Evolutionary conservation across 768 basidiomycete species (phyloP).

Genomic region (Leccinum variicolor): DNA sequence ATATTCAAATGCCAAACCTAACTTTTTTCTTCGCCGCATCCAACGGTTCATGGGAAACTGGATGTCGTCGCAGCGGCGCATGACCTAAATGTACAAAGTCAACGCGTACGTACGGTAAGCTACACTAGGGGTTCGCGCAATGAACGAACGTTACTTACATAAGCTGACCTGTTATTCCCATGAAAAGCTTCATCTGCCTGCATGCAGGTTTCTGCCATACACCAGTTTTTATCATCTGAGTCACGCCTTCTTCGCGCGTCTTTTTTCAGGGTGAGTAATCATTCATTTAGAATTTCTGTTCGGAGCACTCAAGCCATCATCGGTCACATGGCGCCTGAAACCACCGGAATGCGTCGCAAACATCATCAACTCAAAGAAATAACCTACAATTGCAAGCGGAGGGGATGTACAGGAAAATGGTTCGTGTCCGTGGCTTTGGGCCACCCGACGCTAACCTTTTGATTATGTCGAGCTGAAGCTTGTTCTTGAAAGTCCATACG

Average conservation of each 20-base stretch:
- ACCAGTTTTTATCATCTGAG: constrained; percentile 2
- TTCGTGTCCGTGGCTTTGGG: constrained; percentile 5
- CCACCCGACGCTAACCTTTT: not conserved
- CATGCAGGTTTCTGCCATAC: constrained; percentile 2
- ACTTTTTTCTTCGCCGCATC: constrained; percentile 2
- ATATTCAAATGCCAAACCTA: constrained; percentile 4
- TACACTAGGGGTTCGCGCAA: not conserved
- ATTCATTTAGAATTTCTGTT: not conserved
- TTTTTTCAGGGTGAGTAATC: constrained; percentile 10
- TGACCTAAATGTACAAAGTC: not conserved
- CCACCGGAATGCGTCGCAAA: not conserved
- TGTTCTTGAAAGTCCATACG: constrained; percentile 17
- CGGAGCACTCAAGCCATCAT: not conserved
- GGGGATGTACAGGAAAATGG: constrained; percentile 18
- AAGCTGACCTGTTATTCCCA: not conserved
- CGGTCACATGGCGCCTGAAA: not conserved
- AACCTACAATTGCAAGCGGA: not conserved
- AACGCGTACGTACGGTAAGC: not conserved
- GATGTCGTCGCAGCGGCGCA: not conserved
- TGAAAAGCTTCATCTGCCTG: not conserved
- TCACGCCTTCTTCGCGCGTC: not conserved
- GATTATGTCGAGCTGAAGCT: not conserved
- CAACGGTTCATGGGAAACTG: not conserved
- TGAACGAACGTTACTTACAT: not conserved
- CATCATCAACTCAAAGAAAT: not conserved